These are phyloP conservation scores for Blastocystis sp. DNA, from an alignment of 352 stramenopile species.

Conservation along the genomic window DNA sequence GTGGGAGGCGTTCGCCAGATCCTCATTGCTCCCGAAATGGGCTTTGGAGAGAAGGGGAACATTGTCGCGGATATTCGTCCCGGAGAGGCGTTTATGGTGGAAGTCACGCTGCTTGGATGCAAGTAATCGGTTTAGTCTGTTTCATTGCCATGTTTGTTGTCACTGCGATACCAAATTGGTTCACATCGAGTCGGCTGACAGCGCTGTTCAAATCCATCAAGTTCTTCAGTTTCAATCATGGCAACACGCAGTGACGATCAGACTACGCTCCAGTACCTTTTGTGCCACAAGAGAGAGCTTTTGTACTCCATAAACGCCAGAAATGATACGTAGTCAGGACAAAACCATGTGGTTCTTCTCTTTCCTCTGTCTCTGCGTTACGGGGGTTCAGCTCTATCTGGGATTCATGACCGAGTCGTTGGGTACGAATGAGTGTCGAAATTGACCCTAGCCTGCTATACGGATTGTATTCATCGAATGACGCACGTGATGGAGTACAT, in stretches of 20 bases:
- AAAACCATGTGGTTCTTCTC: constrained; percentile 47
- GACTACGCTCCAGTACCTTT: constrained; percentile 32
- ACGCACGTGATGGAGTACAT: constrained; percentile 4
- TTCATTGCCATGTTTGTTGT: background rate
- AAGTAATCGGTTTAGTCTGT: constrained; percentile 4
- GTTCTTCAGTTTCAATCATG: constrained; percentile 8
- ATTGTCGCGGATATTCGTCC: constrained; percentile 65
- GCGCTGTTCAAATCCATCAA: background rate
- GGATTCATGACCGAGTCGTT: constrained; percentile 16
- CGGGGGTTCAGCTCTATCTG: constrained; percentile 15
- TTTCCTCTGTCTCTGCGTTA: constrained; percentile 13
- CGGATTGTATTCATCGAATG: constrained; percentile 52
- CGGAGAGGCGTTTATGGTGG: constrained; percentile 40
- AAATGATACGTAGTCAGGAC: background rate
- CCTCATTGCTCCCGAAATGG: constrained; percentile 51
- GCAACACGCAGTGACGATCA: background rate
- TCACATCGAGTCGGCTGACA: background rate
- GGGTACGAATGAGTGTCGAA: background rate
- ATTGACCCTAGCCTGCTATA: constrained; percentile 10
- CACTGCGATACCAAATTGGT: background rate
- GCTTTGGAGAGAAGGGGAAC: constrained; percentile 65
- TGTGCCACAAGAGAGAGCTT: constrained; percentile 16
- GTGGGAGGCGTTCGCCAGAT: constrained; percentile 53
- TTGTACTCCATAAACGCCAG: background rate
- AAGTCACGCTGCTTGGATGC: constrained; percentile 37